A percentile compares a stretch with the other conserved stretches of the same genome.
phyloP scores from a whole-genome alignment of 2,329 filamentous ascomycete species.

The Fusarium begoniae region DNA sequence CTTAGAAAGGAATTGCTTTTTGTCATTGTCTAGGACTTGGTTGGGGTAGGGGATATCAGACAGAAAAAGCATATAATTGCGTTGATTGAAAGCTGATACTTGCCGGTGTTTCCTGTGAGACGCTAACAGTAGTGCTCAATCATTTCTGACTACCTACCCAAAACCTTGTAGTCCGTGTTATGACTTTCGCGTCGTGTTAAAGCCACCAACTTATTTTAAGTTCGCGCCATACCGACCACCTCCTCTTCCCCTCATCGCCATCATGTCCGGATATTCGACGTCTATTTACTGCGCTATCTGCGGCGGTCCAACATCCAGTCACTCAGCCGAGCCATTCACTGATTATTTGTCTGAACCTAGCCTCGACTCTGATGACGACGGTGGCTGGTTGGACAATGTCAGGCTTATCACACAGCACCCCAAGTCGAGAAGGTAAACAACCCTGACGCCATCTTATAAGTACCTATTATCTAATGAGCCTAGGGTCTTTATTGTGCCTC shows the following conservation, averaged over 20 bases:
- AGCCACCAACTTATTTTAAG: neutral
- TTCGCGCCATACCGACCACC: neutral
- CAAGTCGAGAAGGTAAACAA: neutral
- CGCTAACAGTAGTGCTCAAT: neutral
- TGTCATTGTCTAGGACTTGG: neutral
- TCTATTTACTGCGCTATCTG: neutral
- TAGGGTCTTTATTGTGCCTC: neutral
- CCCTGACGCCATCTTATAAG: fast-evolving
- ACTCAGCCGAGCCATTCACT: neutral
- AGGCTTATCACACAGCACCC: neutral
- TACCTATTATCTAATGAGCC: neutral
- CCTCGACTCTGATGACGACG: neutral
- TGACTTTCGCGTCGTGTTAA: neutral
- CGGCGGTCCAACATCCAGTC: neutral
- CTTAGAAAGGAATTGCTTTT: neutral
- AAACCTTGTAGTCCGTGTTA: too few relatives aligned
- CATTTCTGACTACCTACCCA: neutral
- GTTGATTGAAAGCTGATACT: too few relatives aligned
- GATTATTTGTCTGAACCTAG: neutral
- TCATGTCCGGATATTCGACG: neutral
- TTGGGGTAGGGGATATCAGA: neutral
- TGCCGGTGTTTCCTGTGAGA: fast-evolving
- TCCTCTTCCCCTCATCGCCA: neutral
- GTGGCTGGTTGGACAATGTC: neutral
- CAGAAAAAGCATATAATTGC: neutral